Evolutionary conservation across 129 eudicot genomes (phyloP), one percentile per base, ranked within the genome.

Genomic region (Saposhnikovia divaricata): DNA sequence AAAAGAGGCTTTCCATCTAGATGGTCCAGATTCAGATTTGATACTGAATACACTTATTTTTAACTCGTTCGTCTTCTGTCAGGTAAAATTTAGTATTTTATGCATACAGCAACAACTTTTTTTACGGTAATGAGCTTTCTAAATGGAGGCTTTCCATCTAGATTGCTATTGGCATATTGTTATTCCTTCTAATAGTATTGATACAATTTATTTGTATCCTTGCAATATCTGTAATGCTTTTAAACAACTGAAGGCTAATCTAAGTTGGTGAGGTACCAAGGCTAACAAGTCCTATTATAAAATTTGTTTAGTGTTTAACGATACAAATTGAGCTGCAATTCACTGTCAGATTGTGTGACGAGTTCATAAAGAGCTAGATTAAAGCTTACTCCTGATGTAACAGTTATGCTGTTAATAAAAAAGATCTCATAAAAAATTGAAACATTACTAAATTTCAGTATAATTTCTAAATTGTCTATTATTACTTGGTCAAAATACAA

Each of bases 41-140:
- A 86, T 87, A 63, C 91, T 89, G 68, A 93, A 93, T 86, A 93
- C 98, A 25, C 86, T 93, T 76, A 93, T 93, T 82, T 93, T 93
- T 86, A 93, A 93, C 86, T 85, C 95, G 14, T 91, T 93, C 43
- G 98, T 93, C 86, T 93, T 93, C 38, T 93, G 98, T 69, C 98
- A 93, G 98, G 98, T 93, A 81, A 73, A 68, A 55, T 70, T 68
- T 69, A 40, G 31, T 5, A 75, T 39, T 68, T 43, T 19, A 55
- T 48, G 21, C 23, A 15, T 75, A 71, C 5, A 39, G 13, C 3
- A n/a, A n/a, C n/a, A n/a, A n/a, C n/a, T n/a, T n/a, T n/a, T n/a
- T n/a, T n/a, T n/a, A n/a, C n/a, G n/a, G n/a, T n/a, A n/a, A n/a
- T n/a, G n/a, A n/a, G n/a, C n/a, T n/a, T n/a, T n/a, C n/a, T n/a